Conservation (phyloP, 202 grass and related monocot species). For the Carex sylvatica region DNA sequence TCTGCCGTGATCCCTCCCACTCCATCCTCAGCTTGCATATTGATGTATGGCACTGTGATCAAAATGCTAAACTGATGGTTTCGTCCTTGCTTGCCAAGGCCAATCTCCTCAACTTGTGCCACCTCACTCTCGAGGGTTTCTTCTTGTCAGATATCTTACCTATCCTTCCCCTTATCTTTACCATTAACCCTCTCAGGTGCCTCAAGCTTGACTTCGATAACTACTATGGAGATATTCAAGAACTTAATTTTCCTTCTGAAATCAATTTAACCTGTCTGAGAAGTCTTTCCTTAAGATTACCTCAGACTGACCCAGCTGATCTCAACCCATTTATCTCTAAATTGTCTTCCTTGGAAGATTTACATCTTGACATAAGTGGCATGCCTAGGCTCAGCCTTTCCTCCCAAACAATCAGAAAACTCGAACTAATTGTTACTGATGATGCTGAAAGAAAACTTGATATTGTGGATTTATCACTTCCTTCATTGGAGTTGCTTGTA, state of each 20-base stretch:
- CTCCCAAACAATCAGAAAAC: not conserved
- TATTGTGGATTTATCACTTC: not conserved
- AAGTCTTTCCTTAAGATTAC: not conserved
- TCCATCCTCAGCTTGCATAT: no score
- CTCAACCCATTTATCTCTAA: not conserved
- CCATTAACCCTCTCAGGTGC: slow-evolving; percentile 29
- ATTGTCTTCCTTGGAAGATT: not conserved
- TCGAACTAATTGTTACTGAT: not conserved
- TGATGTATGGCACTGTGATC: no score
- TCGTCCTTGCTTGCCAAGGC: no score
- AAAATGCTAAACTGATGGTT: no score
- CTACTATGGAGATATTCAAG: no score
- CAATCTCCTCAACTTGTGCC: no score
- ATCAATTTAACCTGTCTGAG: not conserved
- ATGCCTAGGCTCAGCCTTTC: not conserved
- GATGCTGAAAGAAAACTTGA: not conserved
- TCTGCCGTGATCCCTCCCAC: no score
- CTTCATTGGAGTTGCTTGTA: not conserved
- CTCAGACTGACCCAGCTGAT: accelerated
- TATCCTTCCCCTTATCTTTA: slow-evolving; percentile 24
- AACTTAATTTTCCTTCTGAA: not conserved
- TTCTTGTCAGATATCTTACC: no score
- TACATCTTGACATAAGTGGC: not conserved
- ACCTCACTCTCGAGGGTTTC: no score
- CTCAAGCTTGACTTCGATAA: not conserved